phyloP scores from a whole-genome alignment of 129 eudicot genomes.

The Lonicera japonica region DNA sequence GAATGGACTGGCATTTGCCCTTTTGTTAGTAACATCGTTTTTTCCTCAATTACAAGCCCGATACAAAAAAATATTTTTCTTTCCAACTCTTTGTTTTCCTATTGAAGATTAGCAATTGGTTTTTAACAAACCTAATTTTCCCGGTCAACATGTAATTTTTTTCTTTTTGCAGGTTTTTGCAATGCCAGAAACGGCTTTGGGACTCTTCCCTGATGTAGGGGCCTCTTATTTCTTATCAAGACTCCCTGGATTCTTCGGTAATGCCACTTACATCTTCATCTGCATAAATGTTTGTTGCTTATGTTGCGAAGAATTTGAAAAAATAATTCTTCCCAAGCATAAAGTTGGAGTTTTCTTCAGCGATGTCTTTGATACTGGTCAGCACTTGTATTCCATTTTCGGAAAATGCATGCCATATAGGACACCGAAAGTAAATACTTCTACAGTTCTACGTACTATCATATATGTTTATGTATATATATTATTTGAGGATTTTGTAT shows the following conservation, averaged over 20 bases:
- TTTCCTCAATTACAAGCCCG: no score
- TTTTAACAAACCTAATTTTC: background rate
- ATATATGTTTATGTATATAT: no score
- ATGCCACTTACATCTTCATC: constrained; percentile 12
- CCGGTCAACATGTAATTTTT: background rate
- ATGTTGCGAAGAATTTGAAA: background rate
- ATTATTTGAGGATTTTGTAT: no score
- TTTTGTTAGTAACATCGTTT: no score
- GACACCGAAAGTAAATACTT: background rate
- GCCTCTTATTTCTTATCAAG: constrained; percentile 87
- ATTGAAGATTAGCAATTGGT: no score
- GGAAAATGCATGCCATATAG: background rate
- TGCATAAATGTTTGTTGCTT: background rate
- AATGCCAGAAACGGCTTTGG: constrained; percentile 97
- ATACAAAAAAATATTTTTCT: no score
- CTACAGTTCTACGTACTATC: background rate
- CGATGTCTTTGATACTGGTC: background rate
- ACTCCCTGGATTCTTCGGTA: constrained; percentile 95
- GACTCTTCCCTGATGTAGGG: constrained; percentile 93
- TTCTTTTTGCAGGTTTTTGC: constrained; percentile 74
- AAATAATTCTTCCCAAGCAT: background rate
- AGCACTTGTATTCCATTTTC: background rate
- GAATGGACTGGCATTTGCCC: background rate
- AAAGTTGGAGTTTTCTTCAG: background rate
- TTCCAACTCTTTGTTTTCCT: no score